These are phyloP conservation scores for Candida ulmi DNA, from an alignment of 805 yeast species.

Conservation along the genomic window DNA sequence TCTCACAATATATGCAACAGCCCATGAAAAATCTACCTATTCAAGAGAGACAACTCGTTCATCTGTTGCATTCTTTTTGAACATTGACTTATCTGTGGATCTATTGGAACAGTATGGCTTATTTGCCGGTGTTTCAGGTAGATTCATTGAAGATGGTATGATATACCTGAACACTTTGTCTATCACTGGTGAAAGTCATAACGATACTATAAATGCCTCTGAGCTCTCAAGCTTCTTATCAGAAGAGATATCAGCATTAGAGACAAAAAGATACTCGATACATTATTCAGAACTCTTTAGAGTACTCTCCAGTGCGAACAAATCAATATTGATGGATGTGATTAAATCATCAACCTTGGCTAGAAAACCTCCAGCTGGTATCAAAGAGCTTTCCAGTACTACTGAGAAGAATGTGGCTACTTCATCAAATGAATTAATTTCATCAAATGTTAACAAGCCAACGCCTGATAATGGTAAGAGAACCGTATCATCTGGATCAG, in stretches of 20 bases:
- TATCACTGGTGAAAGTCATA: conserved; percentile 15
- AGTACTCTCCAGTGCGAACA: conserved; percentile 8
- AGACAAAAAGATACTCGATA: conserved; percentile 11
- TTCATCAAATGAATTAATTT: no score
- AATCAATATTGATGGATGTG: conserved; percentile 3
- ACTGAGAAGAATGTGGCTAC: no score
- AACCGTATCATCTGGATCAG: no score
- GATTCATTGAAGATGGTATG: conserved; percentile 30
- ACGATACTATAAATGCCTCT: conserved; percentile 22
- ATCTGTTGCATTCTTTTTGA: conserved; percentile 61
- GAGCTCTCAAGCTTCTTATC: conserved; percentile 33
- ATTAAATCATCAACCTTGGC: no score
- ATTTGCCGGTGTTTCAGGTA: conserved; percentile 44
- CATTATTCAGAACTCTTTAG: conserved; percentile 7
- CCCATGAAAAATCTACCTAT: conserved; percentile 56
- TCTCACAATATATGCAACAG: conserved; percentile 53
- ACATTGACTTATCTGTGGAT: conserved; percentile 37
- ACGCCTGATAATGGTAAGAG: no score
- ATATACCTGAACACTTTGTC: conserved; percentile 21
- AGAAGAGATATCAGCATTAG: conserved; percentile 30
- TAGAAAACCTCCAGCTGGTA: no score
- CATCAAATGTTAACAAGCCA: no score
- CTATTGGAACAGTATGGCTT: conserved; percentile 33
- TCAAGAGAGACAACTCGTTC: conserved; percentile 51
- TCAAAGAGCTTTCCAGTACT: no score